A percentile compares a stretch with the other conserved stretches of the same genome.
phyloP scores from a whole-genome alignment of 441 rosid genomes.

The Populus hybrid region DNA sequence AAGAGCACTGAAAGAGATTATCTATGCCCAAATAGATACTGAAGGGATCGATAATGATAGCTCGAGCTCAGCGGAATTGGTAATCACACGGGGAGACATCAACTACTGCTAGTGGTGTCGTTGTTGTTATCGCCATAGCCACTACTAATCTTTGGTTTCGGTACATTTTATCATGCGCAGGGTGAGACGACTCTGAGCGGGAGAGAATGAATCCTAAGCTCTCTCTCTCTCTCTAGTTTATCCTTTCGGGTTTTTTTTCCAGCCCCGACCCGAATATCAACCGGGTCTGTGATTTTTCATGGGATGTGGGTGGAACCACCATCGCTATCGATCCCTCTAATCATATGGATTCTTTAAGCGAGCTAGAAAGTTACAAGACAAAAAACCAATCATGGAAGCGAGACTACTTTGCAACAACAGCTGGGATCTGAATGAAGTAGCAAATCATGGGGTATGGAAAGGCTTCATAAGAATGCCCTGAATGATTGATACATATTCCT shows the following conservation, averaged over 20 bases:
- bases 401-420: constrained; percentile 10
- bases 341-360: not conserved
- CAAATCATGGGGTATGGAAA: not conserved
- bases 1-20: not conserved
- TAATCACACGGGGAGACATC: constrained; percentile 46
- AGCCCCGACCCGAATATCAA: too few relatives aligned
- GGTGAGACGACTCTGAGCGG: too few relatives aligned
- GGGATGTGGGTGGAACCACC: too few relatives aligned
- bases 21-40: constrained; percentile 77
- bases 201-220: too few relatives aligned
- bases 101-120: not conserved
- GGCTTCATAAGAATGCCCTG: not conserved
- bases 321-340: too few relatives aligned
- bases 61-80: constrained; percentile 66
- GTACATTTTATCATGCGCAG: constrained; percentile 11
- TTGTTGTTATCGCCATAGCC: too few relatives aligned
- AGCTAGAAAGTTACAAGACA: not conserved
- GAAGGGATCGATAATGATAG: constrained; percentile 70
- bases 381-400: not conserved
- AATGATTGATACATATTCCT: constrained; percentile 22
- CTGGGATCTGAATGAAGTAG: constrained; percentile 15
- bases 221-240: too few relatives aligned
- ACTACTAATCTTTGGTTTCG: constrained; percentile 18
- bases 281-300: too few relatives aligned
- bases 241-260: too few relatives aligned